Conservation (phyloP, 106 monocot species). For the Cymbidium sinense region DNA sequence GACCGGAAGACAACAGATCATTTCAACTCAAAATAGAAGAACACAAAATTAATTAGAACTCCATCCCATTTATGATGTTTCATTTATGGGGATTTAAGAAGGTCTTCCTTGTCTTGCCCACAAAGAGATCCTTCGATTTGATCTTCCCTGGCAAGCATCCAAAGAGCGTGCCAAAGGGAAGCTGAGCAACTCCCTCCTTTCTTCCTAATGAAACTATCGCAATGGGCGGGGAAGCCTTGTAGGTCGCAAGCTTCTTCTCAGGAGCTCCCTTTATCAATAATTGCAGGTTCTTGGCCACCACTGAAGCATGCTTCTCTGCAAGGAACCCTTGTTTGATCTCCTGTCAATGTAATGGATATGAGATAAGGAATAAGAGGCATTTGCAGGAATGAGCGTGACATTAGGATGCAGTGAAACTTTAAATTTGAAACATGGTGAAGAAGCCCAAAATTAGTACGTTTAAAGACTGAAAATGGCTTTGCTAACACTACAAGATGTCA, state of each 20-base stretch:
- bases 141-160: slow-evolving; percentile 41
- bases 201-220: slow-evolving; percentile 38
- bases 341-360: slow-evolving; percentile 11
- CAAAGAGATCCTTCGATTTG: slow-evolving; percentile 46
- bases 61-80: neutral
- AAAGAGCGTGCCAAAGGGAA: slow-evolving; percentile 29
- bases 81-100: slow-evolving; percentile 8
- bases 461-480: too few relatives aligned
- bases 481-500: too few relatives aligned
- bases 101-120: slow-evolving; percentile 34
- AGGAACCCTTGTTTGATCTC: slow-evolving; percentile 51
- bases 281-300: slow-evolving; percentile 48
- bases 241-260: slow-evolving; percentile 22
- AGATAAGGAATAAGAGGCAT: neutral
- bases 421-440: too few relatives aligned
- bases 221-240: slow-evolving; percentile 16
- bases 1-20: neutral
- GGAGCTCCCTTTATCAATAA: slow-evolving; percentile 33
- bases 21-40: neutral
- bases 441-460: too few relatives aligned
- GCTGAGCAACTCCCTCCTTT: slow-evolving; percentile 42
- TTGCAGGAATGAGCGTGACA: too few relatives aligned
- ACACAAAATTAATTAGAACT: neutral
- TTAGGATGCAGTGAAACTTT: too few relatives aligned
- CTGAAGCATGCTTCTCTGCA: slow-evolving; percentile 45